phyloP scores from a whole-genome alignment of 192 early-diverging fungal species.

The Backusella westeae region DNA sequence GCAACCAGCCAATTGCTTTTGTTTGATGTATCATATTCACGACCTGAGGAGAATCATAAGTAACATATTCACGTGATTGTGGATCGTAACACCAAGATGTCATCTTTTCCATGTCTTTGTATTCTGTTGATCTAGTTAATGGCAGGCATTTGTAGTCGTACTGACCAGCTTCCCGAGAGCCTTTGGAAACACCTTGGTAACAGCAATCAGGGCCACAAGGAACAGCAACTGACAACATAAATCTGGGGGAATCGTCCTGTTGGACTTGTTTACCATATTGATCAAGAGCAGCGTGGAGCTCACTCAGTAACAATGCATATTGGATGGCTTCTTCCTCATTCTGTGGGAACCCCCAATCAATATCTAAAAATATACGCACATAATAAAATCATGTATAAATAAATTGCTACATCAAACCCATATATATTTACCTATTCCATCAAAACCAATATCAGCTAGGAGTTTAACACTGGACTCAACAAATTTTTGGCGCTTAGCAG shows the following conservation, averaged over 20 bases:
- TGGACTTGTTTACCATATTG: conserved; percentile 31
- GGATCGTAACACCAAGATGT: conserved; percentile 82
- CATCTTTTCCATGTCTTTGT: conserved; percentile 74
- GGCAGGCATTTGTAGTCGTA: conserved; percentile 88
- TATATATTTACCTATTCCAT: conserved; percentile 31
- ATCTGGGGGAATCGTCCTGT: conserved; percentile 31
- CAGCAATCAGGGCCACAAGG: conserved; percentile 54
- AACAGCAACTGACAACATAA: conserved; percentile 68
- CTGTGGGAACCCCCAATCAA: conserved; percentile 81
- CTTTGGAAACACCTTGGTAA: conserved; percentile 68
- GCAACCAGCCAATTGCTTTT: conserved; percentile 58
- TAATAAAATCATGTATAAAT: neutral
- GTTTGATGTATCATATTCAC: conserved; percentile 59
- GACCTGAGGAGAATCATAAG: conserved; percentile 75
- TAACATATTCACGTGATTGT: conserved; percentile 64
- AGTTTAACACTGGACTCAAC: conserved; percentile 46
- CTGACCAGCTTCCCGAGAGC: conserved; percentile 86
- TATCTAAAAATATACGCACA: conserved; percentile 37
- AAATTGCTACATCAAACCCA: neutral
- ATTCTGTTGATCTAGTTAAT: conserved; percentile 54
- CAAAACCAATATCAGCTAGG: conserved; percentile 47
- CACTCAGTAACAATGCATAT: conserved; percentile 73
- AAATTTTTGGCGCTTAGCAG: conserved; percentile 55
- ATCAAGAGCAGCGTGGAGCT: conserved; percentile 71
- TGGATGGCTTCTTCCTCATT: conserved; percentile 73